Base-by-base conservation (phyloP, 2,329 filamentous ascomycete species). In the Karstenula rhodostoma region DNA sequence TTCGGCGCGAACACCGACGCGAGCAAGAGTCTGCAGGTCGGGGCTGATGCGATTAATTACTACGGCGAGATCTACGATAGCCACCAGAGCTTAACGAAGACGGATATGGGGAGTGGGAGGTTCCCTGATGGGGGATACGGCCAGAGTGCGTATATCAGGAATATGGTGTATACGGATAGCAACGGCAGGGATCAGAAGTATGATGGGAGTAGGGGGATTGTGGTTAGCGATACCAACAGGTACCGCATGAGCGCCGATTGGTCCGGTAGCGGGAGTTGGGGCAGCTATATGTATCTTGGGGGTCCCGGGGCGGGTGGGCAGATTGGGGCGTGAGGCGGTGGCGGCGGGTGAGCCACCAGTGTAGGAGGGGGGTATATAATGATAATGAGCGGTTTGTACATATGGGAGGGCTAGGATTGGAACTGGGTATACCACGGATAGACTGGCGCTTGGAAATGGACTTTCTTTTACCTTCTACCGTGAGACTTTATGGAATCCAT, bases 361-460 rank as follows among this genome's bases (percentile, higher is more conserved):
- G 46, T 4, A 43, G 5, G 50, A 37, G 27, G n/a, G 2, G 12
- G 33, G 35, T 43, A 27, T 54, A 44, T 54, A 43, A 42, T 42
- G 33, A 29, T 7, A 23, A 59, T 25, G 7, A 10, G 19, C 13
- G 29, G 22, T 29, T 49, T 70, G 75, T 59, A 82, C 89, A 55
- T 78, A 88, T 90, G n/a, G 84, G 74, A 86, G 52, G n/a, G 2
- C n/a, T 25, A 10, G 48, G 46, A 42, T 10, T 3, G 52, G 32
- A 13, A 27, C 5, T 35, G 33, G 4, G 67, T 65, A 64, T 49
- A 55, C 33, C 57, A 51, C 22, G 55, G 1, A 35, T 42, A 27
- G 32, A 43, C 17, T 56, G 47, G 15, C 17, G 49, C 9, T 33
- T 25, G 22, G 53, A n/a, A 56, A 56, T 29, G 67, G 42, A 44